These are phyloP conservation scores for Phytophthora sp. DNA, from an alignment of 352 stramenopile species.

Conservation along the genomic window DNA sequence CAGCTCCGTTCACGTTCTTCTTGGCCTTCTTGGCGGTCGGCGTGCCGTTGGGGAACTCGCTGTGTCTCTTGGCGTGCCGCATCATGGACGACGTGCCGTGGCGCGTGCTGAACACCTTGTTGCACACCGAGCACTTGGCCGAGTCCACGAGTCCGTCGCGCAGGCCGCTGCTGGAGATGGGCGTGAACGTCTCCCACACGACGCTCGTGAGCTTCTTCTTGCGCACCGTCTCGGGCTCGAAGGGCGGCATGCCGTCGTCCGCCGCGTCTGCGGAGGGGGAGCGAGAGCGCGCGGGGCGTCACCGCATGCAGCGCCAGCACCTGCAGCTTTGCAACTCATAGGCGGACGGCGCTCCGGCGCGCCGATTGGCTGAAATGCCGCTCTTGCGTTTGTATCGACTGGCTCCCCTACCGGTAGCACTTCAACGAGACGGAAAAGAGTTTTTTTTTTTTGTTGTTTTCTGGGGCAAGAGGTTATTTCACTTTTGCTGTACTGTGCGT, in stretches of 20 bases:
- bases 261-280: constrained; percentile 48
- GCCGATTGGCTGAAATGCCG: constrained; percentile 23
- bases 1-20: constrained; percentile 42
- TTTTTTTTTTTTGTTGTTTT: too few relatives aligned
- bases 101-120: constrained; percentile 81
- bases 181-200: constrained; percentile 86
- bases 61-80: constrained; percentile 82
- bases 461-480: neutral
- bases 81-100: constrained; percentile 87
- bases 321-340: constrained; percentile 34
- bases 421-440: constrained; percentile 3
- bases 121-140: constrained; percentile 77
- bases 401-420: constrained; percentile 13
- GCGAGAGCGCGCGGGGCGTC: too few relatives aligned
- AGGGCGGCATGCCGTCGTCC: constrained; percentile 49
- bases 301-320: too few relatives aligned
- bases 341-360: constrained; percentile 10
- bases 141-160: constrained; percentile 76
- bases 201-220: constrained; percentile 87
- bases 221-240: constrained; percentile 66
- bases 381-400: constrained; percentile 19
- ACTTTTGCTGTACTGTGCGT: neutral
- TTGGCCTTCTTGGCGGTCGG: constrained; percentile 56
- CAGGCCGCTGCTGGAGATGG: constrained; percentile 63
- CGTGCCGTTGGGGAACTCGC: constrained; percentile 64